Conservation (phyloP, 352 stramenopile species). For the Blastocystis hominis region DNA sequence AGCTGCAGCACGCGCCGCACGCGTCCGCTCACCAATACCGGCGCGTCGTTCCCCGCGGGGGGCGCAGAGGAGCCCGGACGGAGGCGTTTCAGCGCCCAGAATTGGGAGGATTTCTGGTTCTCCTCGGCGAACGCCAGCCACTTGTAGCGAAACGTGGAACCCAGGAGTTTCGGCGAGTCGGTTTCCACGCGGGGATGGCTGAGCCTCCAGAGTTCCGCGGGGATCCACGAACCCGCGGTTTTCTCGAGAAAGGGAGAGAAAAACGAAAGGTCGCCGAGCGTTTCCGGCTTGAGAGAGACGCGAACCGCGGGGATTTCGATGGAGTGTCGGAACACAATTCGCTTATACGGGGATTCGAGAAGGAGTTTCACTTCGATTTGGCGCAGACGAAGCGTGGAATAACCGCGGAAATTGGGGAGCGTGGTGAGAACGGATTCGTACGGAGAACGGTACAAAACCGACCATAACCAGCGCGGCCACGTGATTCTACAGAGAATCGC, state of each 20-base stretch:
- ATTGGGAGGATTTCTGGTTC: background rate
- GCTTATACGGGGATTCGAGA: background rate
- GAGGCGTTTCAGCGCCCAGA: background rate
- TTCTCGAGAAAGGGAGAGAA: background rate
- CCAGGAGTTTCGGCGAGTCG: background rate
- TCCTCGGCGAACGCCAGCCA: background rate
- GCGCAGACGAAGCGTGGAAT: background rate
- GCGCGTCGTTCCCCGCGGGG: background rate
- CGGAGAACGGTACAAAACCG: background rate
- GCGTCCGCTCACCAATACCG: background rate
- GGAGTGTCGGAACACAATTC: background rate
- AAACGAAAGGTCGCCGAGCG: background rate
- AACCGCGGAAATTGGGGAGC: background rate
- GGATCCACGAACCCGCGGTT: background rate
- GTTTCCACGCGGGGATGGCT: background rate
- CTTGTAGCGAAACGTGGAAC: slow-evolving; percentile 27
- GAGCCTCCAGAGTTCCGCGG: background rate
- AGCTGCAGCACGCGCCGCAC: background rate
- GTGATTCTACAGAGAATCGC: background rate
- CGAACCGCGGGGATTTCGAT: background rate
- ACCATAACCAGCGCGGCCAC: slow-evolving; percentile 27
- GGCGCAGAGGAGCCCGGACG: background rate
- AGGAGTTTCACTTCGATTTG: background rate
- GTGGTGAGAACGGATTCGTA: slow-evolving; percentile 21
- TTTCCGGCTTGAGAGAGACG: background rate